A percentile compares a stretch with the other conserved stretches of the same genome.
Conservation (phyloP, 78 protist genomes). For the Dictyostelium intermedium region DNA sequence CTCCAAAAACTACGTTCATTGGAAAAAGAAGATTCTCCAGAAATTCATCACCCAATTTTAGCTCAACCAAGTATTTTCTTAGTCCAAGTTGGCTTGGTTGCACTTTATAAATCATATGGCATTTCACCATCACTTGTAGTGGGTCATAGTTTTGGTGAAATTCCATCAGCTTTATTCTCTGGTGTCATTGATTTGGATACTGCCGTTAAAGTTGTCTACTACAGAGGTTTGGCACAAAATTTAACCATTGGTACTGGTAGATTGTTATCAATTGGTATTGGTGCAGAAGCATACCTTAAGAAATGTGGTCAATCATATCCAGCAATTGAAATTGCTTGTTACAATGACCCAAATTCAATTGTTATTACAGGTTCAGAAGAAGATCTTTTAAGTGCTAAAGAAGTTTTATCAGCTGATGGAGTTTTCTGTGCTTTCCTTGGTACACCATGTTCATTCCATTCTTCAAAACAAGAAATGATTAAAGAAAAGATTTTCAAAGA, state of each 20-base stretch:
- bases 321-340: constrained; percentile 50
- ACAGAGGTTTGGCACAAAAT: constrained; percentile 24
- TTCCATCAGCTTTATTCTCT: constrained; percentile 41
- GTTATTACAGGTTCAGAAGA: constrained; percentile 38
- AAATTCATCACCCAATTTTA: constrained; percentile 44
- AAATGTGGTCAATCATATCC: neutral
- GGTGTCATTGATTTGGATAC: constrained; percentile 34
- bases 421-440: constrained; percentile 53
- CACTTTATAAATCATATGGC: constrained; percentile 10
- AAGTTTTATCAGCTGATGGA: neutral
- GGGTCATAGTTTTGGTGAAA: constrained; percentile 86
- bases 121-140: constrained; percentile 63
- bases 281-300: constrained; percentile 5
- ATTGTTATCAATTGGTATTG: constrained; percentile 57
- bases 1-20: constrained; percentile 5
- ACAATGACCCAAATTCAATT: constrained; percentile 39
- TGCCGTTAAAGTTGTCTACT: constrained; percentile 47
- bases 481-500: constrained; percentile 29
- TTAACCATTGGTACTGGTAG: constrained; percentile 65
- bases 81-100: constrained; percentile 79
- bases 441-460: constrained; percentile 75
- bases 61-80: constrained; percentile 81
- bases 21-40: constrained; percentile 28
- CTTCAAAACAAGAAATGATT: constrained; percentile 39
- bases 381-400: neutral